A percentile compares a stretch with the other conserved stretches of the same genome.
phyloP scores from a whole-genome alignment of 2,329 filamentous ascomycete genomes.

The Trichocomaceae sp. region DNA sequence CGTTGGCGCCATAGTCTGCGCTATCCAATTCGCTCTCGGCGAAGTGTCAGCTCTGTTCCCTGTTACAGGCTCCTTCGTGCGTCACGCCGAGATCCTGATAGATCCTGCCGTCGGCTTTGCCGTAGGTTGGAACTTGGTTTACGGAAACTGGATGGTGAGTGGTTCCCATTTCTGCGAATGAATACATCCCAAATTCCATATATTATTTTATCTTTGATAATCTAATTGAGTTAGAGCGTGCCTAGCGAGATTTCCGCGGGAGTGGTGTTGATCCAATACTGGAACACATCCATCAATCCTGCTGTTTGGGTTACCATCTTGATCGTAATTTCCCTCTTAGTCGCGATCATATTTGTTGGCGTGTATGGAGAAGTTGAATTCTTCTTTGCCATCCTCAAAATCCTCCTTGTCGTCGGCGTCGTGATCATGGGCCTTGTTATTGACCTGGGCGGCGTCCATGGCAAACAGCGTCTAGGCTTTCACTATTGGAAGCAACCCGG shows the following conservation, averaged over 20 bases:
- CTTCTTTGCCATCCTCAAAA: constrained; percentile 71
- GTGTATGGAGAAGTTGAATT: constrained; percentile 74
- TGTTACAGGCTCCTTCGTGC: constrained; percentile 45
- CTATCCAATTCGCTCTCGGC: constrained; percentile 47
- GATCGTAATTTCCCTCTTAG: constrained; percentile 66
- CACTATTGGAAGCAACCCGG: constrained; percentile 63
- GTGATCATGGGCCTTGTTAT: constrained; percentile 70
- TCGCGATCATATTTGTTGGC: constrained; percentile 61
- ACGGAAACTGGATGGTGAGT: constrained; percentile 40
- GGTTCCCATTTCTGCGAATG: too few species aligned
- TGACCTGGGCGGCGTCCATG: constrained; percentile 59
- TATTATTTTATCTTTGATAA: too few species aligned
- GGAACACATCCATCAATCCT: constrained; percentile 40
- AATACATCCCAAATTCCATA: too few species aligned
- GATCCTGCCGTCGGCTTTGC: constrained; percentile 53
- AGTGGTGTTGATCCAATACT: constrained; percentile 41
- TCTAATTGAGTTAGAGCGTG: constrained; percentile 21
- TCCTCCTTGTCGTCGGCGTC: constrained; percentile 67
- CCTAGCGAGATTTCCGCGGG: constrained; percentile 44
- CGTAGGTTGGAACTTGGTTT: constrained; percentile 24
- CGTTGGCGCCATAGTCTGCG: constrained; percentile 45
- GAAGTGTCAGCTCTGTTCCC: constrained; percentile 55
- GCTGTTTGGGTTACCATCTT: constrained; percentile 66
- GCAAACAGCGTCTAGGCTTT: constrained; percentile 68
- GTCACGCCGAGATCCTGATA: constrained; percentile 51